Base-by-base conservation (phyloP, 768 basidiomycete genomes). In the Fistulinella prunicolor region DNA sequence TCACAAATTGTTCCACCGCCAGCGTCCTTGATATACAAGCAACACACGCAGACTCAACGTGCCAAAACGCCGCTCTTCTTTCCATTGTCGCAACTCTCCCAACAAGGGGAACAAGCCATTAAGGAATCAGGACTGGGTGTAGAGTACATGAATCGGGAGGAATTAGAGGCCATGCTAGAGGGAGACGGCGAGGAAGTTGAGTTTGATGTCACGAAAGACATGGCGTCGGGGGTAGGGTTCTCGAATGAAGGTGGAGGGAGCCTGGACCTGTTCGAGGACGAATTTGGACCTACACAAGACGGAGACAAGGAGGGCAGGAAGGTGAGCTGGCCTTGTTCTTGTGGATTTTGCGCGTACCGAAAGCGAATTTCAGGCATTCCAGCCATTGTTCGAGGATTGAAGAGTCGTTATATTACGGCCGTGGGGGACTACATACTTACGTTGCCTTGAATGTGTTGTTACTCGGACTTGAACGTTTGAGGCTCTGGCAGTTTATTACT, bases 81-180 rank as follows among this genome's bases (percentile, higher is more conserved):
- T 70, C 82, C 62, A 57, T 73, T 47, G 70, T 80, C 83, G n/a
- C 84, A 84, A 59, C 72, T 85, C 30, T 83, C 86, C 3, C 72
- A 70, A 23, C 74, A 72, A 24, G 77, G 80, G 30, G 70, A 74
- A 54, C 77, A 74, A 42, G 71, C 73, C 6, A 71, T 89, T 38
- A 73, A 73, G 30, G 74, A 72, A 22, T 81, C 83, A 1, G 86
- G 86, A 5, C 67, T 90, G 23, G 85, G 83, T 3, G 71, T 84
- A 20, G 85, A 87, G 57, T 60, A 74, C 50, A 86, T 89, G 86
- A 70, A 74, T 49, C 73, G 65, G 6, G 75, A 80, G 20, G 85
- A 88, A 60, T 64, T 89, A 29, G 73, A 69, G 19, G 80, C 75
- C 21, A 62, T 70, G 63, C 40, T 70, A 29, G 68, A 68, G 22